These are phyloP conservation scores for Bruguiera parviflora DNA, from an alignment of 345 rosid genomes.

Conservation along the genomic window DNA sequence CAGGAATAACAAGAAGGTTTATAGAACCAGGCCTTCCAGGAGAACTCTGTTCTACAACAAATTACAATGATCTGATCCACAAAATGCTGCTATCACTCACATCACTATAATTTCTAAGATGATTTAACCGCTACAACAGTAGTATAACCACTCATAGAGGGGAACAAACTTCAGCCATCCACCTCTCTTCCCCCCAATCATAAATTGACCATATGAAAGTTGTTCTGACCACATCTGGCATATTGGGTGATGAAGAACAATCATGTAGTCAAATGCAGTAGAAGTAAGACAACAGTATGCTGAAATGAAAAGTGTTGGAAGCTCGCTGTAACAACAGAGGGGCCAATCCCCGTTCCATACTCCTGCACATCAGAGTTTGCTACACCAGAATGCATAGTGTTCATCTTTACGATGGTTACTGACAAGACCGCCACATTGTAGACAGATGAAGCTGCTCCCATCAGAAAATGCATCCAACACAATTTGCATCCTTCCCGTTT, in stretches of 20 bases:
- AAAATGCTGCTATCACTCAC: neutral
- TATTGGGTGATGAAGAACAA: neutral
- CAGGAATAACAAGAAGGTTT: neutral
- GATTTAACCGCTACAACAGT: neutral
- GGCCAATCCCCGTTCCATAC: neutral
- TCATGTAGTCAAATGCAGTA: slow-evolving; percentile 8
- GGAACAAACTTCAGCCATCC: neutral
- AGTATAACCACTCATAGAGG: neutral
- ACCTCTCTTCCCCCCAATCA: neutral
- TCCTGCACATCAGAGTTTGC: slow-evolving; percentile 35
- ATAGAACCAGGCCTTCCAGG: neutral
- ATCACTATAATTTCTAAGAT: neutral
- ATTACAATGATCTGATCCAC: neutral
- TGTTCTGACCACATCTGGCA: neutral
- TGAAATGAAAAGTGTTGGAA: neutral
- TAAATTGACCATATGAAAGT: too few relatives aligned
- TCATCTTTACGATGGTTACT: slow-evolving; percentile 81
- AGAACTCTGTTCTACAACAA: neutral
- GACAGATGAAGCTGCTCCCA: slow-evolving; percentile 91
- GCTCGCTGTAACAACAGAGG: too few relatives aligned
- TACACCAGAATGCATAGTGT: slow-evolving; percentile 87
- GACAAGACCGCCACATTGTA: slow-evolving; percentile 93
- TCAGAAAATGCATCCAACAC: slow-evolving; percentile 86
- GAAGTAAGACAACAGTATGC: slow-evolving; percentile 4
- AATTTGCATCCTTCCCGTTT: slow-evolving; percentile 73